Percentiles rank a stretch among this genome's conserved stretches.
Conservation (phyloP, 2,329 filamentous ascomycete species). For the Ceratocystis alfenasii region DNA sequence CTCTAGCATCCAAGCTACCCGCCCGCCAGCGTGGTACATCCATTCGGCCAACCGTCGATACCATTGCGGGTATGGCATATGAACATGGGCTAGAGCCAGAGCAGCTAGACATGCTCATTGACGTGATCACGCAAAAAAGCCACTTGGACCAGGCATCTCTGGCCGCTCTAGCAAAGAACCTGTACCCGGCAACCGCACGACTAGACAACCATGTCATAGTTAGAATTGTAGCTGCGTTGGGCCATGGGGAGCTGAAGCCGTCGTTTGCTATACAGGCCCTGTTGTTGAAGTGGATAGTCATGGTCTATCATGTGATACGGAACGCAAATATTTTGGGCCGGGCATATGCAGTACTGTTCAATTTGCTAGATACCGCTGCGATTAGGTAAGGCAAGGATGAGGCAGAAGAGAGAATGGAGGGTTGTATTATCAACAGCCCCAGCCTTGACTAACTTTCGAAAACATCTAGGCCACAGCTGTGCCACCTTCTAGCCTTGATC, state of each 20-base stretch:
- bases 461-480: slow-evolving; percentile 43
- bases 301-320: slow-evolving; percentile 60
- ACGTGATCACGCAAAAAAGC: slow-evolving; percentile 53
- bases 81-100: slow-evolving; percentile 53
- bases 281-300: slow-evolving; percentile 66
- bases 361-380: slow-evolving; percentile 67
- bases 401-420: not conserved
- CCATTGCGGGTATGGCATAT: slow-evolving; percentile 50
- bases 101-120: slow-evolving; percentile 50
- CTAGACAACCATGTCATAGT: slow-evolving; percentile 41
- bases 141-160: slow-evolving; percentile 66
- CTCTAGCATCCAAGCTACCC: slow-evolving; percentile 45
- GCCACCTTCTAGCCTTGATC: slow-evolving; percentile 66
- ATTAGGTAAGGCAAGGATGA: slow-evolving; percentile 41
- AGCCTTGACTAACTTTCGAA: slow-evolving; percentile 8
- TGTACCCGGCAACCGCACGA: slow-evolving; percentile 51
- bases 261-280: slow-evolving; percentile 57
- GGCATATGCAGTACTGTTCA: slow-evolving; percentile 66
- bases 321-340: slow-evolving; percentile 51
- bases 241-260: slow-evolving; percentile 65
- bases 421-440: not conserved
- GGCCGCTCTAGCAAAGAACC: slow-evolving; percentile 54
- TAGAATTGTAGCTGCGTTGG: slow-evolving; percentile 59
- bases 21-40: slow-evolving; percentile 53
- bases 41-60: slow-evolving; percentile 53